A percentile compares a stretch with the other conserved stretches of the same genome.
Conservation (phyloP, 2,329 filamentous ascomycete species). For the Calonectria henricotiae region DNA sequence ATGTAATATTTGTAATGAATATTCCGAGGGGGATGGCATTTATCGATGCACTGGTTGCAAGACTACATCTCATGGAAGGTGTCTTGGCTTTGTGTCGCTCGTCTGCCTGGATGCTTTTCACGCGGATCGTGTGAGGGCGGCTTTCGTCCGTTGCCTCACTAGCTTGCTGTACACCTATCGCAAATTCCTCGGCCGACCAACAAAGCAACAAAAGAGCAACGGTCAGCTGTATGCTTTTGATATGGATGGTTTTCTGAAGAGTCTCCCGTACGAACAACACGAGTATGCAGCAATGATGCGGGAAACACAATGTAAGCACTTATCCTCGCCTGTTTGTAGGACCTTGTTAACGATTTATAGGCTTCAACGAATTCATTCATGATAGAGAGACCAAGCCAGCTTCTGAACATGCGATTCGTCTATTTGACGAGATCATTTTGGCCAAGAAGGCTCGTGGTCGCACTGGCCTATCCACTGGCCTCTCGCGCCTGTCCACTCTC, state of each 20-base stretch:
- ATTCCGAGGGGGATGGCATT: conserved; percentile 79
- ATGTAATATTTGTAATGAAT: conserved; percentile 85
- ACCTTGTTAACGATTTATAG: conserved; percentile 45
- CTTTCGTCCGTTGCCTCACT: conserved; percentile 78
- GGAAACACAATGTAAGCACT: conserved; percentile 75
- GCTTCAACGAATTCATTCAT: conserved; percentile 88
- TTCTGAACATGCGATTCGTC: conserved; percentile 77
- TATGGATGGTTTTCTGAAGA: conserved; percentile 77
- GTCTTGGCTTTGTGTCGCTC: conserved; percentile 75
- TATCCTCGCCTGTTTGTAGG: not conserved
- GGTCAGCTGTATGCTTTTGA: conserved; percentile 77
- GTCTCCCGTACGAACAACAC: conserved; percentile 77
- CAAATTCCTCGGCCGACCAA: conserved; percentile 74
- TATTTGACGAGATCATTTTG: conserved; percentile 89
- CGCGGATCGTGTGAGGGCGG: conserved; percentile 74
- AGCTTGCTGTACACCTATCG: conserved; percentile 78
- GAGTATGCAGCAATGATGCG: conserved; percentile 77
- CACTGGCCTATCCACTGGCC: conserved; percentile 76
- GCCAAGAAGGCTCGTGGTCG: conserved; percentile 82
- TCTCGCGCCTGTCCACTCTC: conserved; percentile 75
- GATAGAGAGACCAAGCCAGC: conserved; percentile 80
- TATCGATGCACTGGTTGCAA: conserved; percentile 81
- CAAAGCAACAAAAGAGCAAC: conserved; percentile 73
- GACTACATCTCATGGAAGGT: conserved; percentile 72
- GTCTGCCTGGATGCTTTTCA: conserved; percentile 77